Conservation (phyloP, 1,284 basidiomycete species). For the Exobasidium cylindrosporum region DNA sequence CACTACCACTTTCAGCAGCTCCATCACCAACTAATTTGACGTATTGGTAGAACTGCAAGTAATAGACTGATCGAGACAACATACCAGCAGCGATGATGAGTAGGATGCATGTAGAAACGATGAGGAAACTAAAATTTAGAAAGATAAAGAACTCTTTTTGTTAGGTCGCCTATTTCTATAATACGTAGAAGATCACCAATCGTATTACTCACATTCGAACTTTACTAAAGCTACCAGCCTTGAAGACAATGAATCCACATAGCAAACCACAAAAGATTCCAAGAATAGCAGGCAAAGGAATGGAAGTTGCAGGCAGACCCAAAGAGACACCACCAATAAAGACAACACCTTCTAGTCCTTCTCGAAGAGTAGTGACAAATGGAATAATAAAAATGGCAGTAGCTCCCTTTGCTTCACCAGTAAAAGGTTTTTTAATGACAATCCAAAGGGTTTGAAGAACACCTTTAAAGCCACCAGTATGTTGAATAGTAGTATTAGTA, state of each 20-base stretch:
- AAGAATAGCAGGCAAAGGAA: slow-evolving; percentile 50
- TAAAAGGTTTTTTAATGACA: slow-evolving; percentile 7
- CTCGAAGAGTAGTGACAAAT: slow-evolving; percentile 49
- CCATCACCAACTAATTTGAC: slow-evolving; percentile 41
- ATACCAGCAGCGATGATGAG: slow-evolving; percentile 51
- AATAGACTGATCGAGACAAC: slow-evolving; percentile 43
- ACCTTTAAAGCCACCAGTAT: not conserved
- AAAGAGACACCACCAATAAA: slow-evolving; percentile 53
- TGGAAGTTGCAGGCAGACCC: slow-evolving; percentile 45
- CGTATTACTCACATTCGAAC: slow-evolving; percentile 26
- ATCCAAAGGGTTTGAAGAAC: not conserved
- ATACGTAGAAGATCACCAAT: no score
- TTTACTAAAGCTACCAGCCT: slow-evolving; percentile 31
- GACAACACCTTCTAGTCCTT: slow-evolving; percentile 51
- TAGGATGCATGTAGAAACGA: slow-evolving; percentile 44
- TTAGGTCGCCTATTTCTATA: no score
- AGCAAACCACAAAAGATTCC: slow-evolving; percentile 37
- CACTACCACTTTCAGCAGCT: slow-evolving; percentile 42
- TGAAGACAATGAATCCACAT: slow-evolving; percentile 44
- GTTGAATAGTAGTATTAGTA: no score
- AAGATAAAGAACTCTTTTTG: no score
- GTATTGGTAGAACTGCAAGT: slow-evolving; percentile 48
- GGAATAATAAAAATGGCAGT: slow-evolving; percentile 48
- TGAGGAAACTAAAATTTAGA: slow-evolving; percentile 31
- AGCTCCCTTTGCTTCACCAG: slow-evolving; percentile 10